Conservation (phyloP, 805 yeast species). For the Hanseniaspora hatyaiensis region DNA sequence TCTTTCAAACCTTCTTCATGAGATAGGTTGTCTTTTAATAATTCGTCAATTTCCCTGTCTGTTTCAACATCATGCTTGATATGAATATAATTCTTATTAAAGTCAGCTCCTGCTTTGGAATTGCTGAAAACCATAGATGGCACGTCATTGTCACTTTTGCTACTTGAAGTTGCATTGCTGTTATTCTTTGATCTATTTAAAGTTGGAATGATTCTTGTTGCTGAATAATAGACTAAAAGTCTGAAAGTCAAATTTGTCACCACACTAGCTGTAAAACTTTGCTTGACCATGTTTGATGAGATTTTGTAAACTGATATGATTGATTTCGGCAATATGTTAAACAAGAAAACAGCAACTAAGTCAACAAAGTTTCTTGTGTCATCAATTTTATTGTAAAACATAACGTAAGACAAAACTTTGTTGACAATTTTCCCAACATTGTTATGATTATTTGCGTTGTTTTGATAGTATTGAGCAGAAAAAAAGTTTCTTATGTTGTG, state of each 20-base stretch:
- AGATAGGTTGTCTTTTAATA: conserved; percentile 5
- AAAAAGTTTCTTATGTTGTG: conserved; percentile 10
- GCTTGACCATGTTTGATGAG: conserved; percentile 37
- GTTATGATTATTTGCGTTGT: background rate
- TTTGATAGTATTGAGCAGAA: background rate
- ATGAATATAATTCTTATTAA: too few relatives aligned
- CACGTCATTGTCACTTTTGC: background rate
- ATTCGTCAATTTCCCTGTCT: conserved; percentile 13
- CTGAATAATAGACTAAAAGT: conserved; percentile 76
- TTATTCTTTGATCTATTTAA: conserved; percentile 32
- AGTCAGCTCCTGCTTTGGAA: too few relatives aligned
- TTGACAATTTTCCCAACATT: background rate
- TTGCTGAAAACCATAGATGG: too few relatives aligned
- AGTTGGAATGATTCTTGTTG: conserved; percentile 85
- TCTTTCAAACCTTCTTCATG: background rate
- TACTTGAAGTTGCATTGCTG: background rate
- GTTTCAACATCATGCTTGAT: conserved; percentile 1
- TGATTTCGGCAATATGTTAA: conserved; percentile 14
- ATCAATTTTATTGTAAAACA: conserved; percentile 1
- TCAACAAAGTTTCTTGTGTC: conserved; percentile 14
- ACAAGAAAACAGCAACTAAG: conserved; percentile 2
- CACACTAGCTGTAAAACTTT: conserved; percentile 69
- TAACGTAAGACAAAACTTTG: background rate
- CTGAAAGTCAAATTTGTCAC: conserved; percentile 73
- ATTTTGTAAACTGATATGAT: conserved; percentile 15